phyloP scores from a whole-genome alignment of 2,329 filamentous ascomycete genomes.

The Paecilomyces sp. region DNA sequence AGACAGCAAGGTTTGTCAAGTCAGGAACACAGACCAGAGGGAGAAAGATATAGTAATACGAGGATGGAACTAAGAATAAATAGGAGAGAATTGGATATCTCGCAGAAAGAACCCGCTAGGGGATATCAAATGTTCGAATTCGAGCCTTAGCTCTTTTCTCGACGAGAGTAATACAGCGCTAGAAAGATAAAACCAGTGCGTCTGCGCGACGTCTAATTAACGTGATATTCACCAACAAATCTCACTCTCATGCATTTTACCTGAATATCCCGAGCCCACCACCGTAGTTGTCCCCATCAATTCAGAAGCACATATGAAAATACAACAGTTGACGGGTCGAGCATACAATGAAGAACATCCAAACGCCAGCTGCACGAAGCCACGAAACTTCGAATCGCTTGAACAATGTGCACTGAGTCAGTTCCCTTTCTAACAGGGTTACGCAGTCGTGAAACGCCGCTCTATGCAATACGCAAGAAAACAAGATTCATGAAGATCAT shows the following conservation, averaged over 20 bases:
- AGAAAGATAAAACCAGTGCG: background rate
- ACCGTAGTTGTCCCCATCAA: background rate
- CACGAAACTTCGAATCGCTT: background rate
- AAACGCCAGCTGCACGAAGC: background rate
- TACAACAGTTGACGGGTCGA: background rate
- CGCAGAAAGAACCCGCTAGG: background rate
- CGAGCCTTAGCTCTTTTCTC: background rate
- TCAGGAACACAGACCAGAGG: too few species aligned
- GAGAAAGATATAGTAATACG: too few species aligned
- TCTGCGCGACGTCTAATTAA: background rate
- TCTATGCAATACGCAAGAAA: constrained; percentile 13
- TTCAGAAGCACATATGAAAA: background rate
- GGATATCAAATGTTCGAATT: background rate
- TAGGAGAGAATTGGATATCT: too few species aligned
- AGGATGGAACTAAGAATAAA: too few species aligned
- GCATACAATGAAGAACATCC: background rate
- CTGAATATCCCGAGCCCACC: background rate
- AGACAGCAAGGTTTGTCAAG: too few species aligned
- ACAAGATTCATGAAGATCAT: constrained; percentile 15
- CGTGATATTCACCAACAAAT: background rate
- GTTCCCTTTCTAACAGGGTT: background rate
- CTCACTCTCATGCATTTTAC: background rate
- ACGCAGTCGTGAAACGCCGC: constrained; percentile 13
- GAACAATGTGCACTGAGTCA: background rate
- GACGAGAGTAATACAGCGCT: background rate